A percentile compares a stretch with the other conserved stretches of the same genome.
phyloP scores from a whole-genome alignment of 2,329 filamentous ascomycete species.

The Akanthomyces muscarius region DNA sequence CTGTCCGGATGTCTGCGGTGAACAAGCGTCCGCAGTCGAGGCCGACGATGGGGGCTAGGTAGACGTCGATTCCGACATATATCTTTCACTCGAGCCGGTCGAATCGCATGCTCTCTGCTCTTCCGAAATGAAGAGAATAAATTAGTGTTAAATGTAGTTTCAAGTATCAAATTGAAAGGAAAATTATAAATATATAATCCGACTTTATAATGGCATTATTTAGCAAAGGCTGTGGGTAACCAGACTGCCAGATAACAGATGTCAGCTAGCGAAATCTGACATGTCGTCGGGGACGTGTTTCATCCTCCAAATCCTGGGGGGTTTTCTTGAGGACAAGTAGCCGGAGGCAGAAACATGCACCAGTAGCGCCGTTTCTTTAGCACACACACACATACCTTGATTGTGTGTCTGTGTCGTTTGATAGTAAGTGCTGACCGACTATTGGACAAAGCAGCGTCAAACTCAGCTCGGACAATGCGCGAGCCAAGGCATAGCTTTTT shows the following conservation, averaged over 20 bases:
- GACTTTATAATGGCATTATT: too few species aligned
- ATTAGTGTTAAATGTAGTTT: too few species aligned
- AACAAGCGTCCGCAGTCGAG: too few species aligned
- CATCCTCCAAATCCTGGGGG: background rate
- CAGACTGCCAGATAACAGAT: background rate
- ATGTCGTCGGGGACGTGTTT: background rate
- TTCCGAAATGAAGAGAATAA: too few species aligned
- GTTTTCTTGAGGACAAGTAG: background rate
- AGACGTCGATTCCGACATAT: too few species aligned
- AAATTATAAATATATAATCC: too few species aligned
- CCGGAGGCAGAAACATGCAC: background rate
- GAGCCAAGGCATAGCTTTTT: background rate
- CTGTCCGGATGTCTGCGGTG: too few species aligned
- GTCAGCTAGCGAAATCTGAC: background rate
- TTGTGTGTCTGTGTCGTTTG: background rate
- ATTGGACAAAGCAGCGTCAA: background rate
- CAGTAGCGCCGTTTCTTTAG: background rate
- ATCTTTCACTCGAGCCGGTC: too few species aligned
- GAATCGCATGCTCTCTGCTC: too few species aligned
- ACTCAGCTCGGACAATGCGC: background rate
- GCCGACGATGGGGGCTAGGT: too few species aligned
- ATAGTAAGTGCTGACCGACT: constrained; percentile 4
- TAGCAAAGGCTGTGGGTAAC: too few species aligned
- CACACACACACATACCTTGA: background rate
- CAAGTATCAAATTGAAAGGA: too few species aligned